Evolutionary conservation across 495 filamentous ascomycete genomes (phyloP), one percentile per base, ranked within the genome.

Genomic region (Neurospora sp.): DNA sequence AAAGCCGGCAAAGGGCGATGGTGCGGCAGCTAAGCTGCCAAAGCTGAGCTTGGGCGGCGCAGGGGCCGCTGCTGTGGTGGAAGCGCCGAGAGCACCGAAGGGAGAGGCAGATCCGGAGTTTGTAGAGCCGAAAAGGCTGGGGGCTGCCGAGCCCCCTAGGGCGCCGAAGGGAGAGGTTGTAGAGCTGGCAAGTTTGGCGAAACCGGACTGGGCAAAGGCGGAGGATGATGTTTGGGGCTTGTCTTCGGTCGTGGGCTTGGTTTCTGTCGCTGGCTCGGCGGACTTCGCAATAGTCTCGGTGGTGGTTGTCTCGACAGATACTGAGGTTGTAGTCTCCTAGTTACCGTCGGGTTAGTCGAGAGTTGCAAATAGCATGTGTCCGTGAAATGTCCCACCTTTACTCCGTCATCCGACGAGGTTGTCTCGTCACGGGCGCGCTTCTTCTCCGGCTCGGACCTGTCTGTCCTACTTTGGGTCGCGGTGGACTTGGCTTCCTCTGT

Each of bases 401-500:
- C 71, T 42, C n/a, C 73, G 4, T 41, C 48, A 14, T 69, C 76
- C 14, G 53, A 65, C 53, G 31, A 0, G 12, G 14, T 1, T 37
- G 53, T 35, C 27, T 65, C 53, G 73, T 87, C 86, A 40, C 86
- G 81, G 31, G 82, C 80, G 1, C 87, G 82, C 77, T 88, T 88
- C 80, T 88, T 88, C 80, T 88, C 86, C 40, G 87, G 87, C 74
- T 86, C 87, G 53, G 82, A 83, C 68, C 83, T 78, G 61, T 82
- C 80, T 40, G 83, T 82, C 59, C 85, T 80, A 72, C 75, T 82
- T 40, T 81, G 73, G 38, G 78, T 72, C 20, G 74, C 70, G 53
- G 72, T 69, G 69, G 75, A 65, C n/a, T 22, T 42, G 20, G 75
- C 72, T 48, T 77, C 81, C 48, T 79, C 81, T 65, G 83, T 78